A percentile compares a stretch with the other conserved stretches of the same genome.
Evolutionary conservation across 164 flowering plant genomes (phyloP).

Genomic region (Hamamelis virginiana): DNA sequence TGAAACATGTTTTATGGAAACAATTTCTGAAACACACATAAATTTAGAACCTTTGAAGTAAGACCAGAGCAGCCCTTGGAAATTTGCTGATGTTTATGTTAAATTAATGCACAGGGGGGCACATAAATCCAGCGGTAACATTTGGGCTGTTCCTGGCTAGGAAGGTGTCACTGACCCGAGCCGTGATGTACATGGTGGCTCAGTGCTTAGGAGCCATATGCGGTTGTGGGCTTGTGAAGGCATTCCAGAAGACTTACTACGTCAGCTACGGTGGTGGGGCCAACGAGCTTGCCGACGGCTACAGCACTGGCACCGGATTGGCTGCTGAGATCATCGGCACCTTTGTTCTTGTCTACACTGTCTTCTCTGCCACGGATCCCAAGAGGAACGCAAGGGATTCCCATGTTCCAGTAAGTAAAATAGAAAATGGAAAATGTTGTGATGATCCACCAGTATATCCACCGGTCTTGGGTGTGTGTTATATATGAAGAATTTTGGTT

Average conservation of each 20-base stretch:
- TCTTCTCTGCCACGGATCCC: slow-evolving; percentile 72
- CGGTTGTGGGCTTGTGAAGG: slow-evolving; percentile 59
- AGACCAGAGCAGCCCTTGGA: too few species aligned
- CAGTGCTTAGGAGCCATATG: slow-evolving; percentile 63
- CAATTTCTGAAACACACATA: too few species aligned
- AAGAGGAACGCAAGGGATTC: slow-evolving; percentile 65
- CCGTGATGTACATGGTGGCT: slow-evolving; percentile 62
- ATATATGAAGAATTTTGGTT: too few species aligned
- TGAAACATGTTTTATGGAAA: too few species aligned
- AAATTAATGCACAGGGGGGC: slow-evolving; percentile 51
- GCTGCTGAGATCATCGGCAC: slow-evolving; percentile 69
- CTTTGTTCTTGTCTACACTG: slow-evolving; percentile 63
- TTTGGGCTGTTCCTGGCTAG: slow-evolving; percentile 59
- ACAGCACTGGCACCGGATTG: slow-evolving; percentile 50
- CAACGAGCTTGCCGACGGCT: slow-evolving; percentile 39
- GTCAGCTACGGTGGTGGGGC: slow-evolving; percentile 55
- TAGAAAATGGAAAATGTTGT: too few species aligned
- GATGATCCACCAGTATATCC: too few species aligned
- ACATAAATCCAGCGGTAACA: slow-evolving; percentile 63
- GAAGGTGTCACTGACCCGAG: slow-evolving; percentile 58
- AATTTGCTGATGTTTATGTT: neutral
- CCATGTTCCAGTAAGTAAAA: slow-evolving; percentile 53
- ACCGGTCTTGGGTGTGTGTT: too few species aligned
- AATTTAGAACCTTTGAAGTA: too few species aligned
- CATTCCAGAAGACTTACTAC: slow-evolving; percentile 44